Conservation (phyloP, 1,284 basidiomycete species). For the Ganoderma resinaceum region DNA sequence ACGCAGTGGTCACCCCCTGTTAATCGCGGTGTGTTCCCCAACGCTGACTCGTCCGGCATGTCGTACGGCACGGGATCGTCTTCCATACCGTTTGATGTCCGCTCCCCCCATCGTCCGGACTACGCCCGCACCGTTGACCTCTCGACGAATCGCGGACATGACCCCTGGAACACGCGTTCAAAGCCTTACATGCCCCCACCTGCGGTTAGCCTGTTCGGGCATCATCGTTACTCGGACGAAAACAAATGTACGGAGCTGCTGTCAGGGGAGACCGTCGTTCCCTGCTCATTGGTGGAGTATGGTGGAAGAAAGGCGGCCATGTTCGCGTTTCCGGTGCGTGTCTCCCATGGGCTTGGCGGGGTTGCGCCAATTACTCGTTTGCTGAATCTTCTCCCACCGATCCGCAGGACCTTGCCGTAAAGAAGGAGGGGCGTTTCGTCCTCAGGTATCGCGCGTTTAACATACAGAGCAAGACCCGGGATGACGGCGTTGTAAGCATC, state of each 20-base stretch:
- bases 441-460: slow-evolving; percentile 39
- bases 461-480: slow-evolving; percentile 31
- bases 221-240: not conserved
- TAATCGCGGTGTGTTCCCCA: not conserved
- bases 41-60: not conserved
- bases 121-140: not conserved
- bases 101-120: not conserved
- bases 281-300: slow-evolving; percentile 67
- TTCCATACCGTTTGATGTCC: not conserved
- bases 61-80: not conserved
- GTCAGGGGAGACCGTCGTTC: slow-evolving; percentile 71
- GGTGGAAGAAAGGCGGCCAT: slow-evolving; percentile 66
- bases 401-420: slow-evolving; percentile 39
- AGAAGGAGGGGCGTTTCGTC: slow-evolving; percentile 36
- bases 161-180: slow-evolving; percentile 1
- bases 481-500: slow-evolving; percentile 50
- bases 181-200: not conserved
- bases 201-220: not conserved
- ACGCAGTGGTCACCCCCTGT: not conserved
- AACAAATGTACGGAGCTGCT: slow-evolving; percentile 59
- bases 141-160: not conserved
- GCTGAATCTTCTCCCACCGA: slow-evolving; percentile 3
- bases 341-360: not conserved
- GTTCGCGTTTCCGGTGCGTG: slow-evolving; percentile 74
- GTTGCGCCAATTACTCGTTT: not conserved